A percentile compares a stretch with the other conserved stretches of the same genome.
Evolutionary conservation across 148 eudicot species (phyloP).

Genomic region (Amaranthus cruentus): DNA sequence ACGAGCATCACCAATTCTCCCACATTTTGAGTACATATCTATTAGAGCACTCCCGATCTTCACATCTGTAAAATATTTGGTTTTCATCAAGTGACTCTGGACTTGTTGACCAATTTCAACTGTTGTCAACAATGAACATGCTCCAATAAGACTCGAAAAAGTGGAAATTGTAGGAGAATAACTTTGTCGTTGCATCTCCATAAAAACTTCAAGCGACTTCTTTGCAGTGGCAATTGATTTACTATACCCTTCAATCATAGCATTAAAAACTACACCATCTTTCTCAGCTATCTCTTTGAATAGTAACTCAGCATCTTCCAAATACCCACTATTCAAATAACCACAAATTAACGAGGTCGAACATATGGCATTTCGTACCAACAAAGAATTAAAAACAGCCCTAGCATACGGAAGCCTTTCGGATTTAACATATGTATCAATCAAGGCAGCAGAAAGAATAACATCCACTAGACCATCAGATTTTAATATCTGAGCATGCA

Average conservation of each 20-base stretch:
- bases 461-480: slow-evolving; percentile 41
- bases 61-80: slow-evolving; percentile 36
- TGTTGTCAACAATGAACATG: slow-evolving; percentile 60
- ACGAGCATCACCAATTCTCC: slow-evolving; percentile 60
- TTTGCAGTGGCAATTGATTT: slow-evolving; percentile 60
- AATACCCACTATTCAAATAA: slow-evolving; percentile 48
- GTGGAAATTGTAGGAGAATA: slow-evolving; percentile 74
- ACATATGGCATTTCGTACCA: slow-evolving; percentile 62
- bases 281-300: slow-evolving; percentile 47
- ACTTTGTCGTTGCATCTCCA: slow-evolving; percentile 55
- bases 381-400: slow-evolving; percentile 62
- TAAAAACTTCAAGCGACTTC: slow-evolving; percentile 51
- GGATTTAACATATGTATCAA: slow-evolving; percentile 75
- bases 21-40: slow-evolving; percentile 93
- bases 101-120: slow-evolving; percentile 71
- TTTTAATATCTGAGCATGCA: slow-evolving; percentile 64
- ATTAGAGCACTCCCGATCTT: slow-evolving; percentile 84
- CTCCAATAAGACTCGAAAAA: slow-evolving; percentile 79
- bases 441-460: slow-evolving; percentile 57
- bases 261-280: slow-evolving; percentile 86
- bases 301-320: slow-evolving; percentile 63
- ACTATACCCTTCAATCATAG: slow-evolving; percentile 97
- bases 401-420: slow-evolving; percentile 62
- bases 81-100: slow-evolving; percentile 59
- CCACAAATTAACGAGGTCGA: slow-evolving; percentile 83